phyloP scores from a whole-genome alignment of 768 basidiomycete genomes.

The Suillus lakei region DNA sequence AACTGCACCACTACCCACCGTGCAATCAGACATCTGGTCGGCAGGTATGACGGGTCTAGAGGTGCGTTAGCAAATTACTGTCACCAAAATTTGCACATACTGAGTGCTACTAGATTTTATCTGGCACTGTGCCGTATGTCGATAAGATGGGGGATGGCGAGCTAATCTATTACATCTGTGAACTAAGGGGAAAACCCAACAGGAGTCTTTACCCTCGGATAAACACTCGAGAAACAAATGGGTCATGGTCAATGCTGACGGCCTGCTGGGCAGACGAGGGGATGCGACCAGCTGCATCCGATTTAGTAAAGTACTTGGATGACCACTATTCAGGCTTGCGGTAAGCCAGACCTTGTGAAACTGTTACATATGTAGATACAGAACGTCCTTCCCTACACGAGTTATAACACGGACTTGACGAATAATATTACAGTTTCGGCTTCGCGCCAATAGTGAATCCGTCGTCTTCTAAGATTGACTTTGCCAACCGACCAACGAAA shows the following conservation, averaged over 20 bases:
- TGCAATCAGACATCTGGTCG: constrained; percentile 41
- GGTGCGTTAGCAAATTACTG: constrained; percentile 20
- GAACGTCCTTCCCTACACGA: not conserved
- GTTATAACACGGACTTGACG: not conserved
- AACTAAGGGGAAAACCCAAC: not conserved
- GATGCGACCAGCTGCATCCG: not conserved
- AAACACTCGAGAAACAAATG: not conserved
- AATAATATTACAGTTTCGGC: constrained; percentile 30
- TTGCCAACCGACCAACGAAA: constrained; percentile 67
- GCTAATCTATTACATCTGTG: not conserved
- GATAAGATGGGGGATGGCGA: not conserved
- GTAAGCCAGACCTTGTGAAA: not conserved
- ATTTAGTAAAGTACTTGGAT: not conserved
- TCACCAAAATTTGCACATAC: not conserved
- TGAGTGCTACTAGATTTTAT: constrained; percentile 9
- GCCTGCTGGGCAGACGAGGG: not conserved
- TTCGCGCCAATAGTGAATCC: constrained; percentile 37
- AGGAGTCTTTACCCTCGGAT: not conserved
- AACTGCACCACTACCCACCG: constrained; percentile 25
- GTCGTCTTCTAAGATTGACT: constrained; percentile 57
- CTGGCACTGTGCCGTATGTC: constrained; percentile 3
- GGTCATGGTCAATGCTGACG: not conserved
- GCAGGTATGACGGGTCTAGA: constrained; percentile 42
- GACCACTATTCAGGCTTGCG: not conserved
- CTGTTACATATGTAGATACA: not conserved